A percentile compares a stretch with the other conserved stretches of the same genome.
phyloP scores from a whole-genome alignment of 2,329 filamentous ascomycete genomes.

The Cladosporium velox region DNA sequence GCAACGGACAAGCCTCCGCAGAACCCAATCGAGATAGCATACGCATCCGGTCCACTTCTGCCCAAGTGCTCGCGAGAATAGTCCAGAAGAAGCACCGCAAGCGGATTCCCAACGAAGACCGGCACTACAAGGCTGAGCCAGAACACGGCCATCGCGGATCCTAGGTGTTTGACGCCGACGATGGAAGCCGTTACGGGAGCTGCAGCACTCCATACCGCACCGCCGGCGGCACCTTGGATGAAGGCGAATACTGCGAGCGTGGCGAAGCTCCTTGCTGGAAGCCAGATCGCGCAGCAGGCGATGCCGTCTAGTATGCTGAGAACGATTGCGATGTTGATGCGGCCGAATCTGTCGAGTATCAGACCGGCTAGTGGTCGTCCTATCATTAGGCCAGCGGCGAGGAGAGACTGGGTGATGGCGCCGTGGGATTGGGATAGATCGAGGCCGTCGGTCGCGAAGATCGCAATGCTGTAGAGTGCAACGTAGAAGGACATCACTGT shows the following conservation, averaged over 20 bases:
- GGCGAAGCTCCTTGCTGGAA: slow-evolving; percentile 9
- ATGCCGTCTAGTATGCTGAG: slow-evolving; percentile 9
- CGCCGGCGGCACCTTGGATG: slow-evolving; percentile 9
- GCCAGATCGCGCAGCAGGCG: slow-evolving; percentile 17
- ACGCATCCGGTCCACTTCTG: slow-evolving; percentile 9
- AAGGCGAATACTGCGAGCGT: not conserved
- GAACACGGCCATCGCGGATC: slow-evolving; percentile 16
- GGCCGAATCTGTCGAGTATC: slow-evolving; percentile 12
- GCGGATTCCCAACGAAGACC: slow-evolving; percentile 2
- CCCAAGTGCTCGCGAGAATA: slow-evolving; percentile 5
- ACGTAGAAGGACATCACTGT: slow-evolving; percentile 19
- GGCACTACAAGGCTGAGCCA: slow-evolving; percentile 13
- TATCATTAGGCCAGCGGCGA: slow-evolving; percentile 16
- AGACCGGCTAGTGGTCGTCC: slow-evolving; percentile 11
- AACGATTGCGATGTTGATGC: slow-evolving; percentile 9
- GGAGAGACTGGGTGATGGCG: not conserved
- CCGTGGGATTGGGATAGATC: slow-evolving; percentile 5
- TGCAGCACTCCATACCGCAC: slow-evolving; percentile 12
- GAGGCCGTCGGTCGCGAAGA: slow-evolving; percentile 12
- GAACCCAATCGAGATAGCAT: slow-evolving; percentile 12
- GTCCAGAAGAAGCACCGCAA: slow-evolving; percentile 8
- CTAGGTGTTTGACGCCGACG: slow-evolving; percentile 11
- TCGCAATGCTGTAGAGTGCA: slow-evolving; percentile 16
- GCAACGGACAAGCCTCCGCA: slow-evolving; percentile 12
- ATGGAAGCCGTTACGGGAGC: slow-evolving; percentile 7